phyloP scores from a whole-genome alignment of 2,329 filamentous ascomycete species.

The Cadophora gregata region DNA sequence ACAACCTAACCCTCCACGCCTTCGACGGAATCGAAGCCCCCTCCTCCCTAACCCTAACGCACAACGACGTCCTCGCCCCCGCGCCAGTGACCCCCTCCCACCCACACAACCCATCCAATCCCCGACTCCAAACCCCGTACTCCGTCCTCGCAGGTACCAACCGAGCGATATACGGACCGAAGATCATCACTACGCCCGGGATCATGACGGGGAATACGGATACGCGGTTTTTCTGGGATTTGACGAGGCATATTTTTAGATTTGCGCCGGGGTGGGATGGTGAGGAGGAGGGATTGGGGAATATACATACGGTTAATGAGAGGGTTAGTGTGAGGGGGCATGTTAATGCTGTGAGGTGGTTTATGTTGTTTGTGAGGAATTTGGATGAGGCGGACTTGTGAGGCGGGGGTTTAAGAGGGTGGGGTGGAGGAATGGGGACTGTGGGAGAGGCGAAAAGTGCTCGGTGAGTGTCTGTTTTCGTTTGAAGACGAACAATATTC shows the following conservation, averaged over 20 bases:
- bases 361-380: slow-evolving; percentile 18
- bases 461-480: too few species aligned
- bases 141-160: slow-evolving; percentile 15
- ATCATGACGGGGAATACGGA: slow-evolving; percentile 21
- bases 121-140: background rate
- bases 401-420: background rate
- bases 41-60: slow-evolving; percentile 1
- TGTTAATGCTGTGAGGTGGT: slow-evolving; percentile 21
- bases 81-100: slow-evolving; percentile 12
- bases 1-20: slow-evolving; percentile 19
- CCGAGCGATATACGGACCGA: background rate
- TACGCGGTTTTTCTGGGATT: slow-evolving; percentile 15
- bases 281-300: slow-evolving; percentile 10
- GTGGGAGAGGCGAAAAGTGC: background rate
- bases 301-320: slow-evolving; percentile 23
- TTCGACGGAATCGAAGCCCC: slow-evolving; percentile 14
- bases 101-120: background rate
- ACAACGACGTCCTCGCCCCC: slow-evolving; percentile 15
- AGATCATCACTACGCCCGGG: slow-evolving; percentile 1
- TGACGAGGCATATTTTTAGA: slow-evolving; percentile 19
- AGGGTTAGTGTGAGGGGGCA: slow-evolving; percentile 9
- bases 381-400: slow-evolving; percentile 16
- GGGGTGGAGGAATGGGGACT: background rate
- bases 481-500: too few species aligned
- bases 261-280: slow-evolving; percentile 20